Percentiles rank a stretch among this genome's conserved stretches.
Evolutionary conservation across 768 basidiomycete species (phyloP).

Genomic region (Leccinum barrowsii): DNA sequence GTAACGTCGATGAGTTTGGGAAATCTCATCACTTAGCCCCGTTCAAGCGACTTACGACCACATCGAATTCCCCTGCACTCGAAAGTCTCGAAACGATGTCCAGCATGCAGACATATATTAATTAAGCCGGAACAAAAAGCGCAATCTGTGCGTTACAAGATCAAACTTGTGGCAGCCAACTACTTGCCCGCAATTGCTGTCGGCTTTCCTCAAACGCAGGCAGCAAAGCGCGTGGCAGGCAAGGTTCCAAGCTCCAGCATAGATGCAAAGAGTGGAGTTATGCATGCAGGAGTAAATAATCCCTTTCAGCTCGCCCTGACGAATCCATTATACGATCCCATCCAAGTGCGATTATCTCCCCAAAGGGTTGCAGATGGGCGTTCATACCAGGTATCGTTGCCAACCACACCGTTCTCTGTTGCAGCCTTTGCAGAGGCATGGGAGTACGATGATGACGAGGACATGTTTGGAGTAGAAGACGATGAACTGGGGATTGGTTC

Average conservation of each 20-base stretch:
- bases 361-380: constrained; percentile 50
- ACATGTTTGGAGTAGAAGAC: constrained; percentile 60
- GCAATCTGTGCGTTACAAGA: constrained; percentile 91
- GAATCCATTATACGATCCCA: constrained; percentile 95
- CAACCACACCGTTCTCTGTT: constrained; percentile 73
- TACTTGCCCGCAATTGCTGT: constrained; percentile 88
- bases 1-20: constrained; percentile 34
- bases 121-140: constrained; percentile 99
- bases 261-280: constrained; percentile 38
- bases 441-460: constrained; percentile 96
- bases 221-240: constrained; percentile 33
- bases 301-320: constrained; percentile 87
- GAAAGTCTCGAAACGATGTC: constrained; percentile 94
- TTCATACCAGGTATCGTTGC: constrained; percentile 73
- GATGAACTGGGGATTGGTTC: constrained; percentile 34
- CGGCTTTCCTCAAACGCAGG: constrained; percentile 55
- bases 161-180: constrained; percentile 93
- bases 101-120: constrained; percentile 90
- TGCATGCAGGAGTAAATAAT: constrained; percentile 78
- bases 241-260: constrained; percentile 35
- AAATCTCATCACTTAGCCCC: background rate
- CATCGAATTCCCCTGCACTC: constrained; percentile 89
- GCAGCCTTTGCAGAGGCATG: constrained; percentile 94
- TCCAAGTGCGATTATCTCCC: constrained; percentile 83
- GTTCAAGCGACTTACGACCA: constrained; percentile 73